Base-by-base conservation (phyloP, 371 early-diverging fungal genomes). In the Nosema muscidifuracis region DNA sequence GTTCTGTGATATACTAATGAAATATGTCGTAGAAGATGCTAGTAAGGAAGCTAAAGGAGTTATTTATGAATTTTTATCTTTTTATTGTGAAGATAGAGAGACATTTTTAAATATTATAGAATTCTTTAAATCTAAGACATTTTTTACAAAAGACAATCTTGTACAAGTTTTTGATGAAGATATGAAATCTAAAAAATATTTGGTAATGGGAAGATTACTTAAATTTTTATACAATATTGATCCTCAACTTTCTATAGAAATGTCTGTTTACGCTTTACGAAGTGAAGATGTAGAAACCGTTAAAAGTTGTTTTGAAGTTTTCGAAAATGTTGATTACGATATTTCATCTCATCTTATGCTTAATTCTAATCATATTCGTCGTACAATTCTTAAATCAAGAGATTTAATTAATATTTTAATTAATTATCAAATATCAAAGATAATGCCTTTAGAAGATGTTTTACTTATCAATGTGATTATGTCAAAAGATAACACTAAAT, bases 221-320 rank as follows among this genome's bases (percentile, higher is more conserved):
- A 42, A 31, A 40, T 75, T 79, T 58, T 75, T 33, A 50, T 65
- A 47, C 40, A 28, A 62, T 62, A 56, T 68, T 24, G 50, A 30
- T 31, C 16, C 18, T 10, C 36, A 65, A 6, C 26, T 58, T 1
- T 38, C 50, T 15, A 43, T 65, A 16, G 62, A 53, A 7, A 66
- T 53, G 34, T 60, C 61, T 15, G 20, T 78, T 10, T 55, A 71
- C n/a, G 71, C 77, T 22, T 43, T 79, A n/a, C 42, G 51, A 50
- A 53, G 55, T 60, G 79, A 79, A 40, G 76, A 75, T 66, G 73
- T 73, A 3, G 4, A 15, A 12, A 75, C 66, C n/a, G 34, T 75
- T 7, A 42, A 44, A 60, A 16, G 44, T 33, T 71, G 76, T 40
- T 71, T 79, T 62, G 73, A 73, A 18, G 20, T 47, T 30, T 44